Evolutionary conservation across 129 eudicot genomes (phyloP), one percentile per base, ranked within the genome.

Genomic region (sunflower (Helianthus annuus)): DNA sequence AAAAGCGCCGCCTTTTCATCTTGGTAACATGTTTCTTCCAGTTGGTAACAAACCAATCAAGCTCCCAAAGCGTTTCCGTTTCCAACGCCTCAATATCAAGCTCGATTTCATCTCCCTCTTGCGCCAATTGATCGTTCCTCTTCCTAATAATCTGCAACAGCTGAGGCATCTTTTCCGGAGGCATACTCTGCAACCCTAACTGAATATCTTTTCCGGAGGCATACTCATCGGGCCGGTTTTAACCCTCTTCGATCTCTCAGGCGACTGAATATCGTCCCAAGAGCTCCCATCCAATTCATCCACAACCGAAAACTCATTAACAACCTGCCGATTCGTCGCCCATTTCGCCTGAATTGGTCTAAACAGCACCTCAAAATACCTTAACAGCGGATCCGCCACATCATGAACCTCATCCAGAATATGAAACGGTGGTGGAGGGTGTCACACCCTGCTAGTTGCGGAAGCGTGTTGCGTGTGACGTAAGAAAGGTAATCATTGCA

Each of bases 201-300:
- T 89, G 96, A n/a, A n/a, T 83, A 89, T 92, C 86, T 92, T 96
- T 52, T 89, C 98, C n/a, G n/a, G n/a, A n/a, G n/a, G n/a, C 89
- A 81, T 75, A 68, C 72, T 87, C 98, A 92, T 92, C 8, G 46
- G 11, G 10, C 70, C 78, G 2, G 61, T 56, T 42, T 85, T 89
- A 10, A 64, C 52, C 82, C 86, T 87, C 79, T 87, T 87, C 0
- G 70, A 59, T 56, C 84, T 79, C 4, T 79, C 83, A 0, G 94
- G 90, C 0, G 85, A 74, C 4, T 77, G 82, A 76, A 76, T 66
- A 27, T 87, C 84, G 57, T 86, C 89, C 98, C 96, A 92, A 3
- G 96, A 89, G 67, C 95, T 85, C 6, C 96, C 98, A 32, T 87
- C 90, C 69, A 86, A 76, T 12, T 87, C 93, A 19, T 80, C 92